Conservation (phyloP, 1,284 basidiomycete genomes). For the Apiotrichum mycotoxinovorans region DNA sequence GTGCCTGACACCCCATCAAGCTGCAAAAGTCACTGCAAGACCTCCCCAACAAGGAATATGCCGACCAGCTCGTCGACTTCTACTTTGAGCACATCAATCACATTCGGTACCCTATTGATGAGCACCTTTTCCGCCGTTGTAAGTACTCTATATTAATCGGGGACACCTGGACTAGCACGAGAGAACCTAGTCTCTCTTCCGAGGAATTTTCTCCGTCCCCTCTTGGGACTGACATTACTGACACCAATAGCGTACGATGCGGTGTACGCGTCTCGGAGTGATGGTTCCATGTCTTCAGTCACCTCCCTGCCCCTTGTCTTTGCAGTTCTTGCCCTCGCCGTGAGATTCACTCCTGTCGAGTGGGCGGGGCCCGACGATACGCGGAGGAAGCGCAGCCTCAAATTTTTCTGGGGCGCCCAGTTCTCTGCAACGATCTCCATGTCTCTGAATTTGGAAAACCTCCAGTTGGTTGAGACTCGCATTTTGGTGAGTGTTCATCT, state of each 20-base stretch:
- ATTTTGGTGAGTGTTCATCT: constrained; percentile 60
- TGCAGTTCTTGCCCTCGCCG: constrained; percentile 84
- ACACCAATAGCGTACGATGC: constrained; percentile 59
- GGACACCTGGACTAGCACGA: too few species aligned
- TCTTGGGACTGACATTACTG: neutral
- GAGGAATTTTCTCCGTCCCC: neutral
- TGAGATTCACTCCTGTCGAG: constrained; percentile 74
- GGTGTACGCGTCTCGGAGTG: constrained; percentile 55
- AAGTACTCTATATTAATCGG: too few species aligned
- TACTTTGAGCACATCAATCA: constrained; percentile 66
- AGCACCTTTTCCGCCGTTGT: constrained; percentile 66
- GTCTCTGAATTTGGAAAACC: constrained; percentile 80
- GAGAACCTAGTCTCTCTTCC: neutral
- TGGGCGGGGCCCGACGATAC: constrained; percentile 68
- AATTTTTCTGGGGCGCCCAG: constrained; percentile 73
- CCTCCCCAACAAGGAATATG: constrained; percentile 66
- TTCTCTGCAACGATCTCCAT: constrained; percentile 51
- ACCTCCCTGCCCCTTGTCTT: constrained; percentile 72
- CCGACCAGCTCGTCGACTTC: constrained; percentile 57
- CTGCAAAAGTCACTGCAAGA: constrained; percentile 69
- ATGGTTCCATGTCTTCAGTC: constrained; percentile 21
- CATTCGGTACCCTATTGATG: constrained; percentile 85
- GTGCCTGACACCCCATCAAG: constrained; percentile 16
- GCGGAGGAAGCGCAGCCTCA: constrained; percentile 67
- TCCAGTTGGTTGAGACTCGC: constrained; percentile 80